Evolutionary conservation across 129 eudicot genomes (phyloP), one percentile per base, ranked within the genome.

Genomic region (Deinandra increscens): DNA sequence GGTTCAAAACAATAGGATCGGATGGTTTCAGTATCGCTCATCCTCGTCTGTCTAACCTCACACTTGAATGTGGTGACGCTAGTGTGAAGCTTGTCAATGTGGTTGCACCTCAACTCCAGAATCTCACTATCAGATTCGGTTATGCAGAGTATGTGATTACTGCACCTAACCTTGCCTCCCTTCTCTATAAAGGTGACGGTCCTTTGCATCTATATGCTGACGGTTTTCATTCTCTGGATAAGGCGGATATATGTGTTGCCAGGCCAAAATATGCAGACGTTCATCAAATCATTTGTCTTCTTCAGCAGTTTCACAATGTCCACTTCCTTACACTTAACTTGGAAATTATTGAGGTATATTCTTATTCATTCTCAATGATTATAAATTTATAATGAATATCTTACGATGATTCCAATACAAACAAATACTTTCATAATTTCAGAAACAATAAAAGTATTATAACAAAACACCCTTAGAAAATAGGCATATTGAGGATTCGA

Each of bases 121-220:
- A 42, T 43, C 60, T 75, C 9, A 29, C 39, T 7, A 75, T 75
- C 7, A 17, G 11, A 17, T 3, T 0, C 0, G 34, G 10, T n/a
- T 6, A 31, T 0, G 7, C 13, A 19, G 3, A 13, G 41, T 15
- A 6, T 66, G 2, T 38, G 17, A 14, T 74, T 56, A 7, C 12
- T 3, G 69, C 80, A 67, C 80, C 61, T 2, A 0, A 13, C 12
- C 73, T 75, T 36, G 29, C 67, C 22, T 75, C 68, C 15, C 67
- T 75, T 12, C 3, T 6, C 14, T 22, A 7, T 26, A 1, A 26
- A 23, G 58, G 64, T 9, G 1, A 3, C 38, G 0, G 3, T 17
- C 34, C 20, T 15, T 23, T 44, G 36, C 36, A 43, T 7, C 18
- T 51, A 3, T 39, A 17, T n/a, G 13, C 73, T 9, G 49, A 66